Conservation (phyloP, 2,329 filamentous ascomycete genomes). For the Claviceps digitariae region DNA sequence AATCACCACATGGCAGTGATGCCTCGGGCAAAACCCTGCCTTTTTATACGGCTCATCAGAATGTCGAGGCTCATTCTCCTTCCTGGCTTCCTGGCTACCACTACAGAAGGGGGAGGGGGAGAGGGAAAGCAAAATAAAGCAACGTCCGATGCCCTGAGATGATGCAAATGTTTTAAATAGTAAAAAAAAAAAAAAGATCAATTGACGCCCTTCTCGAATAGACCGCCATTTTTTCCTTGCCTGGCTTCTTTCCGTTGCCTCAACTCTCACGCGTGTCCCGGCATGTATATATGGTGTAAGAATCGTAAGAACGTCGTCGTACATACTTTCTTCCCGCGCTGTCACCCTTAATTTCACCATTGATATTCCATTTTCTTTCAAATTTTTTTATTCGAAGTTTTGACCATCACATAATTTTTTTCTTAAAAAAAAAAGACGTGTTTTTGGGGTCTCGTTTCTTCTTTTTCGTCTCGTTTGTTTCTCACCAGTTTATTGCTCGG, state of each 20-base stretch:
- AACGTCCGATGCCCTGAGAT: too few relatives aligned
- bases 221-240: not conserved
- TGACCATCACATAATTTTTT: too few relatives aligned
- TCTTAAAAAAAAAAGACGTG: not conserved
- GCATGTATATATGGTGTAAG: not conserved
- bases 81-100: not conserved
- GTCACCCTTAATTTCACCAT: not conserved
- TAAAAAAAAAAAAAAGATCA: not conserved
- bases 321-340: not conserved
- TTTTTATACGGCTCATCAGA: not conserved
- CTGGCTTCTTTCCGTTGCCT: not conserved
- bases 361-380: not conserved
- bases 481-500: constrained; percentile 23
- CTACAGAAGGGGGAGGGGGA: not conserved
- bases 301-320: not conserved
- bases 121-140: too few relatives aligned
- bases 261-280: not conserved
- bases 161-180: not conserved
- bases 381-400: not conserved
- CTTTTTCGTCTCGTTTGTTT: not conserved
- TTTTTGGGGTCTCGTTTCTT: not conserved
- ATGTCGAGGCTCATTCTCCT: not conserved
- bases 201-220: not conserved
- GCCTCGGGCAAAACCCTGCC: too few relatives aligned
- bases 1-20: too few relatives aligned